phyloP scores from a whole-genome alignment of 805 yeast genomes.

The Yamadazyma paraphyllophila region DNA sequence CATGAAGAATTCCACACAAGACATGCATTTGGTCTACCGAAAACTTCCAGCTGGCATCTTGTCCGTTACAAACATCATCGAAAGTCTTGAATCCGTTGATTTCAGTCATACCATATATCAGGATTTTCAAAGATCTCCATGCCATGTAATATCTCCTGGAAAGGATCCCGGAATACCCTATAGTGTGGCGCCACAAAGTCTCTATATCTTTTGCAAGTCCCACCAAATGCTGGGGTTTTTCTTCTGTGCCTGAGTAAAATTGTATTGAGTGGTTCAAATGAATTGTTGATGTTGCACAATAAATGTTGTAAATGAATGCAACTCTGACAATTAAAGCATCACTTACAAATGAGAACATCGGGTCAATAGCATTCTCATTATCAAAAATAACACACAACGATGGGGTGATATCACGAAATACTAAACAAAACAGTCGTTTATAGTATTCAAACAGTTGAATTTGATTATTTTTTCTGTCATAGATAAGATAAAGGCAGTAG shows the following conservation, averaged over 20 bases:
- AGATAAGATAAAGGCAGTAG: constrained; percentile 7
- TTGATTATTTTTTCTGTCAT: not conserved
- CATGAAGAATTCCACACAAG: constrained; percentile 6
- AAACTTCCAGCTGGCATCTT: constrained; percentile 10
- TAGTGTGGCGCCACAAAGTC: constrained; percentile 2
- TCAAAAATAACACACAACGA: not conserved
- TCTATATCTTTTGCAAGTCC: constrained; percentile 1
- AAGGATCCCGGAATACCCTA: constrained; percentile 6
- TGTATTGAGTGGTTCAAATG: constrained; percentile 12
- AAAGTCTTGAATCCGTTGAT: constrained; percentile 5
- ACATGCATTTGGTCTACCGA: constrained; percentile 11
- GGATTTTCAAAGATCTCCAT: constrained; percentile 11
- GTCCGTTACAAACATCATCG: constrained; percentile 4
- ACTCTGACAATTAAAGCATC: constrained; percentile 7
- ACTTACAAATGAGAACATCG: constrained; percentile 3
- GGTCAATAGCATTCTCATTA: not conserved
- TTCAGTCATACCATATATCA: constrained; percentile 8
- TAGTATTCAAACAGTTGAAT: constrained; percentile 2
- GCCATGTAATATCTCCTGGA: constrained; percentile 7
- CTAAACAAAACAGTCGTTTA: not conserved
- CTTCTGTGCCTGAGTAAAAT: constrained; percentile 7
- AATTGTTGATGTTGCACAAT: constrained; percentile 6
- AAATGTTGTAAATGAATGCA: constrained; percentile 7
- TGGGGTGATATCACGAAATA: constrained; percentile 1
- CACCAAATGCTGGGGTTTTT: constrained; percentile 10